phyloP scores from a whole-genome alignment of 2,329 filamentous ascomycete species.

The Diaporthe citriasiana region DNA sequence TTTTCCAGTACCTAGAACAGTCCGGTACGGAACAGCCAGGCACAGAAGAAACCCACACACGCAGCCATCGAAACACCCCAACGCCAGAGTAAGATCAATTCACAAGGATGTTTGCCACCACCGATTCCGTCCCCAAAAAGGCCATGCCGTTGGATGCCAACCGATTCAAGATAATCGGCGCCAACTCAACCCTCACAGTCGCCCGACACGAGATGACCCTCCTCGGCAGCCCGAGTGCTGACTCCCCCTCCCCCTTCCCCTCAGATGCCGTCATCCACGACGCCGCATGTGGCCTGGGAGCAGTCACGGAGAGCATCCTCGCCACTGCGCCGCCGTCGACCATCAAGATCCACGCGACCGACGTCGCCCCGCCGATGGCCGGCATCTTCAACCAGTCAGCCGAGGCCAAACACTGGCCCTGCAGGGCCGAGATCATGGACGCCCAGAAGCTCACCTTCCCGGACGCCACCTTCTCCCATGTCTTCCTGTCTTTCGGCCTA shows the following conservation, averaged over 20 bases:
- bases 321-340: constrained; percentile 9
- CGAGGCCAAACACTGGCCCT: constrained; percentile 40
- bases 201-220: constrained; percentile 40
- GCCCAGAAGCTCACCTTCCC: constrained; percentile 43
- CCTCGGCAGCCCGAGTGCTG: background rate
- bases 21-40: background rate
- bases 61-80: background rate
- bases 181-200: constrained; percentile 37
- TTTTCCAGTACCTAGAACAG: no score
- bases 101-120: background rate
- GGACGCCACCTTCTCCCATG: constrained; percentile 42
- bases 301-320: constrained; percentile 40
- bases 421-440: constrained; percentile 43
- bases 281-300: constrained; percentile 40
- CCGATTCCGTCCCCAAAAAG: background rate
- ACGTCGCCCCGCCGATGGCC: constrained; percentile 39
- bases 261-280: constrained; percentile 40
- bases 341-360: constrained; percentile 39
- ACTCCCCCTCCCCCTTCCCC: constrained; percentile 38
- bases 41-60: background rate
- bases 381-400: constrained; percentile 43
- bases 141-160: constrained; percentile 20
- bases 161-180: constrained; percentile 35
- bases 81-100: background rate
- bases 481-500: constrained; percentile 45